Conservation (phyloP, 495 filamentous ascomycete species). For the Neurospora pannonica region DNA sequence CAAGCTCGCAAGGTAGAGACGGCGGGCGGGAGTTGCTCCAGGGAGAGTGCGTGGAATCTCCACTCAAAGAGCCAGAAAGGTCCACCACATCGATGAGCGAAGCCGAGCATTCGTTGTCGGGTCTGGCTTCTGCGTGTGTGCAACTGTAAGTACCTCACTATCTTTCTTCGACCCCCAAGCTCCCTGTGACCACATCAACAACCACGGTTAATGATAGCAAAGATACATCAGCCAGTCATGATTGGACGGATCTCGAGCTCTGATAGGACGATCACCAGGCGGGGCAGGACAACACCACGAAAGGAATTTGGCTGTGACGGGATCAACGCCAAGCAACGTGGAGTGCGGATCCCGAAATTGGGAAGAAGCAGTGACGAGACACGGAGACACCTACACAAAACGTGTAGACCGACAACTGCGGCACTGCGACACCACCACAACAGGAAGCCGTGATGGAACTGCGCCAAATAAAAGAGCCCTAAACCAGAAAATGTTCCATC, state of each 20-base stretch:
- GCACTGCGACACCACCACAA: not conserved
- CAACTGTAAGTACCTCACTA: not conserved
- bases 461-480: not conserved
- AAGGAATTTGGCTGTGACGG: not conserved
- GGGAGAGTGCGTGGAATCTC: not conserved
- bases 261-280: not conserved
- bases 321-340: conserved; percentile 11
- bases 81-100: not conserved
- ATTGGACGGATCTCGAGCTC: not conserved
- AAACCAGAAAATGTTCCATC: not conserved
- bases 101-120: not conserved
- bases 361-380: not conserved
- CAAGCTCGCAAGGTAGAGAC: not conserved
- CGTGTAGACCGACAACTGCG: not conserved
- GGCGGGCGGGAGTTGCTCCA: not conserved
- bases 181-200: not conserved
- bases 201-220: not conserved
- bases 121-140: not conserved
- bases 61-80: not conserved
- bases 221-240: not conserved
- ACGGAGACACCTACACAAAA: not conserved
- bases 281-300: not conserved
- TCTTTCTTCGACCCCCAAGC: not conserved
- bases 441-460: not conserved
- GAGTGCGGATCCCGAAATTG: conserved; percentile 4